phyloP scores from a whole-genome alignment of 257 asterid species.

The Echium plantagineum region DNA sequence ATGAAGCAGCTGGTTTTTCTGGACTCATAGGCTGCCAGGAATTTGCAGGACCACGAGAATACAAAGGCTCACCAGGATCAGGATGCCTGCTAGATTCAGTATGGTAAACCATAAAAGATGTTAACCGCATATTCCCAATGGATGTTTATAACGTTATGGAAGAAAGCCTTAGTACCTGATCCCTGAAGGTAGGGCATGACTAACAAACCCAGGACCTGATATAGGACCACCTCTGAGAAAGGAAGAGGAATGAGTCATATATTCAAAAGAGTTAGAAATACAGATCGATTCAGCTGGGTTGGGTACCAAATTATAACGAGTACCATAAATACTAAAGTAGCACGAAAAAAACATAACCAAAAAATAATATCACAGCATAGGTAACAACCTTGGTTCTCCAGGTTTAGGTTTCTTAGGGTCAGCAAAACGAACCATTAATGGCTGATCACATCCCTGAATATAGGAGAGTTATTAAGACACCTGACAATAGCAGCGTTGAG shows the following conservation, averaged over 20 bases:
- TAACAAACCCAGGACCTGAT: conserved; percentile 44
- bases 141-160: conserved; percentile 9
- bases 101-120: conserved; percentile 23
- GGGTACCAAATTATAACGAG: background rate
- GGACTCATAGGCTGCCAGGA: conserved; percentile 64
- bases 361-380: background rate
- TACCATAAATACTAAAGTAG: background rate
- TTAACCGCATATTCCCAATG: conserved; percentile 6
- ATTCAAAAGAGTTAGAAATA: background rate
- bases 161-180: conserved; percentile 37
- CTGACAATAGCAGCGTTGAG: conserved; percentile 5
- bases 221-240: conserved; percentile 49
- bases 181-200: conserved; percentile 51
- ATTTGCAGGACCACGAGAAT: conserved; percentile 36
- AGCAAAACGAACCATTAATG: conserved; percentile 86
- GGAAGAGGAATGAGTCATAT: conserved; percentile 7
- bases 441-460: conserved; percentile 79
- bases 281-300: background rate
- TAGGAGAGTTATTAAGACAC: conserved; percentile 8
- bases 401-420: conserved; percentile 84
- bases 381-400: conserved; percentile 76
- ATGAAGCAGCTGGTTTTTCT: conserved; percentile 38
- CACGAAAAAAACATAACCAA: background rate
- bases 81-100: conserved; percentile 15
- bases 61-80: conserved; percentile 34